phyloP scores from a whole-genome alignment of 148 eudicot genomes.

The Vaccinium macrocarpon region DNA sequence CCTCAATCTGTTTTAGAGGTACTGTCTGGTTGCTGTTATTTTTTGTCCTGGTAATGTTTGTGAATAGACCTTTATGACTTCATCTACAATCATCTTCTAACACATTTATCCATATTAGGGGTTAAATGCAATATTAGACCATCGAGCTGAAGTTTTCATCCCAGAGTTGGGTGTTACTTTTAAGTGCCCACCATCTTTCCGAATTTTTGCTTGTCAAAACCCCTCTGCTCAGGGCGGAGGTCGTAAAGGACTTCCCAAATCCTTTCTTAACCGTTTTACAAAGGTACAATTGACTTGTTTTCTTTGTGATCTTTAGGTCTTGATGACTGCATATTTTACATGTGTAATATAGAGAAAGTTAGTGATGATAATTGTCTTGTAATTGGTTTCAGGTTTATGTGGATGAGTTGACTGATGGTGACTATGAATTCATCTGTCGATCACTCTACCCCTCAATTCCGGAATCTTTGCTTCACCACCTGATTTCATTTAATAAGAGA shows the following conservation, averaged over 20 bases:
- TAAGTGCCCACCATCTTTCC: constrained; percentile 84
- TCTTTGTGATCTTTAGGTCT: background rate
- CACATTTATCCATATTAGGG: constrained; percentile 43
- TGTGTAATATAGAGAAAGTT: background rate
- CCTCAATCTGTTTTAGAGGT: constrained; percentile 99
- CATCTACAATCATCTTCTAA: background rate
- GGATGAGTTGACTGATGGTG: constrained; percentile 82
- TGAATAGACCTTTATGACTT: background rate
- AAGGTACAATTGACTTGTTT: constrained; percentile 48
- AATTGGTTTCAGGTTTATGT: constrained; percentile 73
- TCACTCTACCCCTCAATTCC: constrained; percentile 67
- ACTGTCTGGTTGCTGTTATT: constrained; percentile 7
- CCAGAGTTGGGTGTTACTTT: constrained; percentile 91
- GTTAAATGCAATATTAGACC: constrained; percentile 91
- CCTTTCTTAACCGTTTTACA: constrained; percentile 90
- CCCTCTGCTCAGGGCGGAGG: constrained; percentile 95
- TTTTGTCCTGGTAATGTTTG: background rate
- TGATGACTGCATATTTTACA: background rate
- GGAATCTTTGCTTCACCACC: constrained; percentile 38
- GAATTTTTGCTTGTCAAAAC: constrained; percentile 97
- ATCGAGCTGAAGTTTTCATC: constrained; percentile 91
- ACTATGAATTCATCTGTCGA: constrained; percentile 69
- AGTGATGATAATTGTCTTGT: background rate
- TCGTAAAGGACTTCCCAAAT: constrained; percentile 96
- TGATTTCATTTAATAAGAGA: constrained; percentile 69